phyloP scores from a whole-genome alignment of 73 alveolate genomes.

The Tetrahymena malaccensis region DNA sequence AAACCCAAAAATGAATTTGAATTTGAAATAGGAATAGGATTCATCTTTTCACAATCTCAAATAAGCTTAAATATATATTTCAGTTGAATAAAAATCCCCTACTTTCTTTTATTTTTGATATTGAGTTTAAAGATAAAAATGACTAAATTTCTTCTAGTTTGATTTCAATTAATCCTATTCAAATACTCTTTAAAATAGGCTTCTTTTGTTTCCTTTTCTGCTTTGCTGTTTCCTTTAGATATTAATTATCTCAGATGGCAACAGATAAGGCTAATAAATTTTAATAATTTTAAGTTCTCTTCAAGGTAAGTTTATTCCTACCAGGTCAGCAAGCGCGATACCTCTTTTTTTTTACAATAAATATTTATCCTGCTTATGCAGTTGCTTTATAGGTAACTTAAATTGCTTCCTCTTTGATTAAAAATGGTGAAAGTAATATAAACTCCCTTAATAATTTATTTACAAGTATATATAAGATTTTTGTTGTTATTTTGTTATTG shows the following conservation, averaged over 20 bases:
- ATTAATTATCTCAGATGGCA: neutral
- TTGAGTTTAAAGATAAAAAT: neutral
- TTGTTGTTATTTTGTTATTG: neutral
- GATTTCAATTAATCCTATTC: neutral
- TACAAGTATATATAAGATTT: neutral
- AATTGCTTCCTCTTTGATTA: neutral
- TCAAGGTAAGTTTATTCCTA: neutral
- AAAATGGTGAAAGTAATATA: neutral
- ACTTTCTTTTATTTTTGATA: neutral
- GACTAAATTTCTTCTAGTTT: neutral
- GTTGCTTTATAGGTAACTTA: neutral
- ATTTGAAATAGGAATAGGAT: neutral
- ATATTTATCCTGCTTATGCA: neutral
- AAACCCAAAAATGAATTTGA: conserved; percentile 12
- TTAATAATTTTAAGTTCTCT: neutral
- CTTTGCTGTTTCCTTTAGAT: neutral
- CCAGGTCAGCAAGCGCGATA: neutral
- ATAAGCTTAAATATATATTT: neutral
- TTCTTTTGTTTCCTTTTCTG: neutral
- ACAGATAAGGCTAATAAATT: neutral
- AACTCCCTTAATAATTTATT: neutral
- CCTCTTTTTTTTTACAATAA: neutral
- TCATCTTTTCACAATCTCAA: neutral
- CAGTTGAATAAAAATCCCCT: neutral
- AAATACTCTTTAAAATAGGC: neutral